A percentile compares a stretch with the other conserved stretches of the same genome.
Conservation (phyloP, 495 filamentous ascomycete genomes). For the Terfezia boudieri region DNA sequence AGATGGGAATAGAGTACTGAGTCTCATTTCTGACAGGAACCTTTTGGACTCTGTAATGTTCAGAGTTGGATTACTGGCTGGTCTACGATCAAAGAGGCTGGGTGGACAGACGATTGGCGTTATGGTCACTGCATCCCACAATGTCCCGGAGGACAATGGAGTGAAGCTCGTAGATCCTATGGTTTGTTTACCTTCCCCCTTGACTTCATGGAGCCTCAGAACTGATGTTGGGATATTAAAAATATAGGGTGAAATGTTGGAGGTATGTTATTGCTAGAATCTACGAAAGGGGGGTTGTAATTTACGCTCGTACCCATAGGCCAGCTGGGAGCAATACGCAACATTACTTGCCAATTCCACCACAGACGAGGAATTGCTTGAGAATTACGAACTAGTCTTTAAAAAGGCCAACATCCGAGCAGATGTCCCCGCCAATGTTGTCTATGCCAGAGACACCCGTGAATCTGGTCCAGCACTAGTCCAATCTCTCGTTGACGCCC, state of each 20-base stretch:
- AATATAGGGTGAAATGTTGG: slow-evolving; percentile 72
- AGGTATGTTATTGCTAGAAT: slow-evolving; percentile 27
- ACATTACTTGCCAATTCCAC: slow-evolving; percentile 70
- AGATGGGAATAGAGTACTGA: not conserved
- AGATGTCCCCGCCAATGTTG: slow-evolving; percentile 46
- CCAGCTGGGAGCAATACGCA: slow-evolving; percentile 72
- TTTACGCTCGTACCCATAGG: not conserved
- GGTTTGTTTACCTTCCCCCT: slow-evolving; percentile 24
- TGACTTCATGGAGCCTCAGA: not conserved
- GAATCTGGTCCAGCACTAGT: slow-evolving; percentile 73
- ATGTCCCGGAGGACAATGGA: slow-evolving; percentile 89
- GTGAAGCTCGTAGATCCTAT: slow-evolving; percentile 96
- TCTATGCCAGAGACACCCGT: slow-evolving; percentile 82
- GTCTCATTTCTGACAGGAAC: slow-evolving; percentile 27
- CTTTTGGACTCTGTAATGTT: slow-evolving; percentile 78
- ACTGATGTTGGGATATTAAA: not conserved
- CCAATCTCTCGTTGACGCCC: slow-evolving; percentile 47
- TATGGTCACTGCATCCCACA: slow-evolving; percentile 98
- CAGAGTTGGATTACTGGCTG: slow-evolving; percentile 69
- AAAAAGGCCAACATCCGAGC: slow-evolving; percentile 52
- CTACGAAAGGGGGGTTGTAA: slow-evolving; percentile 20
- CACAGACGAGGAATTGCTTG: slow-evolving; percentile 45
- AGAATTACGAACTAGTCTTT: slow-evolving; percentile 51
- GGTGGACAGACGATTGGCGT: slow-evolving; percentile 81
- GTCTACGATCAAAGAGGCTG: slow-evolving; percentile 74